Base-by-base conservation (phyloP, 2,329 filamentous ascomycete genomes). In the Lasiodiplodia sp. region DNA sequence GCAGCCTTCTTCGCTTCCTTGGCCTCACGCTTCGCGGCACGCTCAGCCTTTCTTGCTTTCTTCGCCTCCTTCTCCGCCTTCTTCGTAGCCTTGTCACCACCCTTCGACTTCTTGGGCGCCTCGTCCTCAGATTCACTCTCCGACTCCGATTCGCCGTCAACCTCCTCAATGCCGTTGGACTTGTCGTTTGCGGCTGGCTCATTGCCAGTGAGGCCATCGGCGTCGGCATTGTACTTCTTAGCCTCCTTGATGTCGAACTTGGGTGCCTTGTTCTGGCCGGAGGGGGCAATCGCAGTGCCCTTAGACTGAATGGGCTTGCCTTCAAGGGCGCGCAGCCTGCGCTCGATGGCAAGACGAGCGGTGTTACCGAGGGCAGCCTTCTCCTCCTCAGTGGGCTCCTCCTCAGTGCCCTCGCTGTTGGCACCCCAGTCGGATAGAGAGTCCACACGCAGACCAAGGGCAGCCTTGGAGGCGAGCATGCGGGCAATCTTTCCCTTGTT, bases 401-500 rank as follows among this genome's bases (percentile, higher is more conserved):
- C 71, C n/a, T 70, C 64, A 16, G 74, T 74, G 66, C 76, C 75
- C 58, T 78, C 77, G 57, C 62, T 62, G 56, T 72, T 71, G 57
- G 87, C 87, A 71, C 88, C 88, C 86, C 92, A 93, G 71, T 94
- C 92, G 66, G 90, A 90, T 55, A 96, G 87, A 34, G 96, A 93
- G 81, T 99, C 96, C 62, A 97, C 92, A 83, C 96, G 94, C 60
- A 97, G 86, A 86, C 94, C 94, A 63, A 99, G 88, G 31, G 96
- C 93, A 57, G 95, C 90, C 87, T 98, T 98, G 74, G 95, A 92
- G 60, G 96, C 92, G 70, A 99, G 88, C 86, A 97, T 94, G 87
- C 96, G 93, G 52, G 96, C 96, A 78, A 99, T 97, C 87, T 99
- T 99, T 76, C 96, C 96, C 90, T 99, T 99, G 87, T 98, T 98